Evolutionary conservation across 2,329 filamentous ascomycete species (phyloP).

Genomic region (Zasmidium cellare): DNA sequence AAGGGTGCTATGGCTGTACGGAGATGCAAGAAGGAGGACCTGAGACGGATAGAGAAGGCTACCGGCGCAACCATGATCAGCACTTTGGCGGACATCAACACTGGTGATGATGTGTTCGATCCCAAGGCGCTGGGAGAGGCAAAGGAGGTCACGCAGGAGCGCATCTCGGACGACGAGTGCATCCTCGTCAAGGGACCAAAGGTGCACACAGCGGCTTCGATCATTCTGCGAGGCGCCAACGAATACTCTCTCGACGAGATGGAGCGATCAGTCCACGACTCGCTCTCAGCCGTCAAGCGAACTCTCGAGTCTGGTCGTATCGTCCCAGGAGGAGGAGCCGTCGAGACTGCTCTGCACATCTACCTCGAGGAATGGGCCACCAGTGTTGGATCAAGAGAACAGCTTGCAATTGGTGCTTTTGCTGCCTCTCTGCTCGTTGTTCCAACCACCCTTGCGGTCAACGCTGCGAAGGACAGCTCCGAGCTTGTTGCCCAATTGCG

Average conservation of each 20-base stretch:
- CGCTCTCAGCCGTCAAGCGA: constrained; percentile 92
- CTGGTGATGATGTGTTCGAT: constrained; percentile 92
- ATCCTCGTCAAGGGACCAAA: constrained; percentile 97
- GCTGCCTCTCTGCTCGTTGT: constrained; percentile 91
- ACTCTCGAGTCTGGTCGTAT: constrained; percentile 96
- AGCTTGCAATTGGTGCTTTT: constrained; percentile 96
- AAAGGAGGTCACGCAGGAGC: constrained; percentile 96
- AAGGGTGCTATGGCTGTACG: constrained; percentile 93
- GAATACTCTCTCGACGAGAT: constrained; percentile 98
- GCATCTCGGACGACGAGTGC: constrained; percentile 98
- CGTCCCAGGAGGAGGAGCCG: constrained; percentile 91
- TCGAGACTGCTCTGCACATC: constrained; percentile 98
- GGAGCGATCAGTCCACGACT: constrained; percentile 98
- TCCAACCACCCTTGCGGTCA: constrained; percentile 94
- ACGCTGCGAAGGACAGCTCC: constrained; percentile 93
- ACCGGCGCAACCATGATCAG: constrained; percentile 91
- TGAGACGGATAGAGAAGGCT: constrained; percentile 91
- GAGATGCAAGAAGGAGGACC: constrained; percentile 97
- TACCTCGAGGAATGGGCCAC: constrained; percentile 98
- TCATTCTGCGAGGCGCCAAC: constrained; percentile 93
- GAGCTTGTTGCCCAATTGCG: constrained; percentile 95
- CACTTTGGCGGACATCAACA: constrained; percentile 89
- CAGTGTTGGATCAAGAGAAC: constrained; percentile 92
- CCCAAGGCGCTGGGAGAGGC: constrained; percentile 83
- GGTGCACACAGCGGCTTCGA: constrained; percentile 87